These are phyloP conservation scores for Rhodosporidiobolus sp. DNA, from an alignment of 768 basidiomycete species.

Conservation along the genomic window DNA sequence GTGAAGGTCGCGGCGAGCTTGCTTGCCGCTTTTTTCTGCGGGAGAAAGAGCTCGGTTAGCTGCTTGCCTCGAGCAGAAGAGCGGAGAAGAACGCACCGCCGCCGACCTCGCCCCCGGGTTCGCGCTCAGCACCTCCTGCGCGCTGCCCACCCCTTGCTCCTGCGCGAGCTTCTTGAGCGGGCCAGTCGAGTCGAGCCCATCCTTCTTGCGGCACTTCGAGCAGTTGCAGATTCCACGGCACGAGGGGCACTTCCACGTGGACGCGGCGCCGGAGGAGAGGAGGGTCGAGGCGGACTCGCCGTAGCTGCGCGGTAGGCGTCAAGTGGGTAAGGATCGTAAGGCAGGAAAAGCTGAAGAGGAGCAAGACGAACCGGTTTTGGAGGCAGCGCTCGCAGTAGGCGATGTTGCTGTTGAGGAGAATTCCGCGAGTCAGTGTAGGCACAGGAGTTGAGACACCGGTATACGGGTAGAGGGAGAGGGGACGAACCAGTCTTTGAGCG, in stretches of 20 bases:
- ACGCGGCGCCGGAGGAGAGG: not conserved
- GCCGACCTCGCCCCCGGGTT: not conserved
- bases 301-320: too few relatives aligned
- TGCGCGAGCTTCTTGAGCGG: not conserved
- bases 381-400: conserved; percentile 15
- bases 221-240: conserved; percentile 23
- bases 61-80: not conserved
- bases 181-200: conserved; percentile 1
- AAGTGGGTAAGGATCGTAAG: not conserved
- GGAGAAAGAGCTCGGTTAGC: not conserved
- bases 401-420: not conserved
- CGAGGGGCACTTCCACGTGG: conserved; percentile 8
- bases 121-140: not conserved
- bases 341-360: too few relatives aligned
- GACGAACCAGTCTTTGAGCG: too few relatives aligned
- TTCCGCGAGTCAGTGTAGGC: not conserved
- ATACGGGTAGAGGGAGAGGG: not conserved
- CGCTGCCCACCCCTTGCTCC: not conserved
- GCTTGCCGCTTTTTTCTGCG: not conserved
- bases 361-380: not conserved
- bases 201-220: conserved; percentile 2
- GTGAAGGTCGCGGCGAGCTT: conserved; percentile 1
- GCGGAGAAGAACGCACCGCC: not conserved
- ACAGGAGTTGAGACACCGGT: not conserved
- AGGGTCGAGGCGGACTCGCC: not conserved